A percentile compares a stretch with the other conserved stretches of the same genome.
These are phyloP conservation scores for Diaporthe citrichinensis DNA, from an alignment of 2,329 filamentous ascomycete species.

Conservation along the genomic window DNA sequence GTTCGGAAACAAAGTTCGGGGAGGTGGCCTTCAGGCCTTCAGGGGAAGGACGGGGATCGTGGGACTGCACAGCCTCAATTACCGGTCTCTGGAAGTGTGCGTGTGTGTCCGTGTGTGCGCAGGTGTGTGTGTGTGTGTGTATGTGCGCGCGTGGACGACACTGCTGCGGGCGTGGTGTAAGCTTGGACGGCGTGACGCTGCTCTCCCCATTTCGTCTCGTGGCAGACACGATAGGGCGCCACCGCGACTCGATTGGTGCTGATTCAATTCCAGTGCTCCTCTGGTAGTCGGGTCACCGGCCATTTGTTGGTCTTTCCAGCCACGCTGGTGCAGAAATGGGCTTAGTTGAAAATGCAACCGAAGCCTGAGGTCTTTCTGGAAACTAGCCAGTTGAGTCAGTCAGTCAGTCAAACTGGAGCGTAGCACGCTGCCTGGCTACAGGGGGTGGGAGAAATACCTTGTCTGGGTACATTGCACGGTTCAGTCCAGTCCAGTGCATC, in stretches of 20 bases:
- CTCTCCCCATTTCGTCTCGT: slow-evolving; percentile 32
- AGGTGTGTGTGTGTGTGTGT: background rate
- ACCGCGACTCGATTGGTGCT: slow-evolving; percentile 30
- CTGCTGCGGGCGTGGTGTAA: slow-evolving; percentile 21
- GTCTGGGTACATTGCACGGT: background rate
- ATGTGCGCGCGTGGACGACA: slow-evolving; percentile 12
- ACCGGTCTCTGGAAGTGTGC: slow-evolving; percentile 7
- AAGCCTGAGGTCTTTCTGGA: slow-evolving; percentile 40
- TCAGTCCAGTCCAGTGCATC: background rate
- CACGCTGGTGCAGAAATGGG: slow-evolving; percentile 13
- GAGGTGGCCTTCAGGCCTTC: slow-evolving; percentile 19
- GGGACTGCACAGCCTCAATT: slow-evolving; percentile 41
- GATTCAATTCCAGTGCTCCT: slow-evolving; percentile 11
- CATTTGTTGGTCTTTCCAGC: slow-evolving; percentile 7
- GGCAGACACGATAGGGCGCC: slow-evolving; percentile 34
- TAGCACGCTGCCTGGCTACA: background rate
- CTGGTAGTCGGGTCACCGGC: slow-evolving; percentile 26
- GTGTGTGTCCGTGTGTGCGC: background rate
- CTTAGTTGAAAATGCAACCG: slow-evolving; percentile 33
- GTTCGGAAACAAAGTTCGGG: slow-evolving; percentile 34
- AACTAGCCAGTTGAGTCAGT: slow-evolving; percentile 31
- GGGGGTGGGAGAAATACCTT: background rate
- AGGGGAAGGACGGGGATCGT: slow-evolving; percentile 33
- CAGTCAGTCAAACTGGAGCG: background rate
- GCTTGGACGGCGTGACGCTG: slow-evolving; percentile 35